Base-by-base conservation (phyloP, 345 rosid species). In the Litchi chinensis region DNA sequence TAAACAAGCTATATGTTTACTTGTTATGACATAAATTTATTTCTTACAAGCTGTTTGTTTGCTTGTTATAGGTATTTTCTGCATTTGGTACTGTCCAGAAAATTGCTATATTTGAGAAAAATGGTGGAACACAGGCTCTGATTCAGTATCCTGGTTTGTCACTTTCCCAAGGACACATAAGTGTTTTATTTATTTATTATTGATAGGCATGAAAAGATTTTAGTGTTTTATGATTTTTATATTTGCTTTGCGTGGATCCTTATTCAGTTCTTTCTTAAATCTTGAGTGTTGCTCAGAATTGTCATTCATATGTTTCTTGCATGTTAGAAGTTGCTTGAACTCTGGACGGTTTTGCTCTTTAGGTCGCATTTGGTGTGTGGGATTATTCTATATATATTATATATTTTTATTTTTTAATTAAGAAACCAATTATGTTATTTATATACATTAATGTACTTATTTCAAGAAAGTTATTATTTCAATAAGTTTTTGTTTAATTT, bases 71-170 rank as follows among this genome's bases (percentile, higher is more conserved):
- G 99, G 99, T 94, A 52, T 96, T 94, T 76, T 92, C 98, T 48
- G 89, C 95, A 4, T 94, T 91, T 84, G 98, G 99, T 10, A 85
- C 89, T 9, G 98, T 94, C 77, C 97, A 93, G 88, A 96, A 96
- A 85, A 91, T 96, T 86, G 94, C 98, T 10, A 93, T 93, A 79
- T 94, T 96, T 88, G 99, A 93, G 90, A 93, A 96, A 80, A 96
- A 94, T 82, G 97, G 98, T 75, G 94, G 94, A 79, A 94, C 97
- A 1, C 99, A 96, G 85, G 99, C 99, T 72, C 80, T 96, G 59
- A 62, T 96, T 88, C 98, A 96, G 73, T 96, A 91, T 79, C 93
- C 95, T 46, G 95, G 97, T 94, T 91, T 83, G 64, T 18, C 70
- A 79, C 68, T 77, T 66, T 85, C 73, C 63, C 71, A 43, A 63